Evolutionary conservation across 306 rosid genomes (phyloP).

Genomic region (Vigna hirtella): DNA sequence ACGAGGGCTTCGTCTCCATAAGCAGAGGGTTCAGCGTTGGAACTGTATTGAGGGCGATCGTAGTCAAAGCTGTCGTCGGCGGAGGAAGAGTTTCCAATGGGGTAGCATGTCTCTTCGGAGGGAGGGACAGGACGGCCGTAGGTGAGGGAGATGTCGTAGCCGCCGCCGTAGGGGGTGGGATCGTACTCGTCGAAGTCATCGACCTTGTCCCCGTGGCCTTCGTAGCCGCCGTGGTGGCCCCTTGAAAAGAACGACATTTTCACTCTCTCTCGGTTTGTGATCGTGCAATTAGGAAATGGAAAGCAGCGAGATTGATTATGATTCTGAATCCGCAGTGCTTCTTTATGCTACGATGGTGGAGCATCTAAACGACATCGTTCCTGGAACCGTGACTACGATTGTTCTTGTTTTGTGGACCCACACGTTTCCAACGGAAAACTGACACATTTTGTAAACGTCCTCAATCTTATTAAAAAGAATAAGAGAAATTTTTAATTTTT

Average conservation of each 20-base stretch:
- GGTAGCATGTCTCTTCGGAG: constrained; percentile 72
- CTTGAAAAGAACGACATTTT: constrained; percentile 47
- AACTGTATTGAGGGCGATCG: constrained; percentile 74
- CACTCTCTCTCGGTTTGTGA: neutral
- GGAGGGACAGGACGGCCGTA: constrained; percentile 71
- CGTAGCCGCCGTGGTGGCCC: neutral
- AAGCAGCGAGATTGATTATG: neutral
- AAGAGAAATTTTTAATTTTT: no score
- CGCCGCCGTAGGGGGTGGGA: constrained; percentile 73
- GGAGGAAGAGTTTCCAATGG: constrained; percentile 43
- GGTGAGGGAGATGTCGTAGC: constrained; percentile 58
- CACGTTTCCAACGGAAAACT: neutral
- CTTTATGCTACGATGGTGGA: neutral
- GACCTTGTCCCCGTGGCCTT: neutral
- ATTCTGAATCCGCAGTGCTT: neutral
- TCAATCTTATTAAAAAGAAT: no score
- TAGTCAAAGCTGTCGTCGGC: constrained; percentile 56
- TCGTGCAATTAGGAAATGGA: neutral
- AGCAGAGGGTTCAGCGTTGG: constrained; percentile 70
- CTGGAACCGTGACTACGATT: neutral
- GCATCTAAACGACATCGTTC: neutral
- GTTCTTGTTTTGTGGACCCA: neutral
- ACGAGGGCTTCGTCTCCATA: constrained; percentile 70
- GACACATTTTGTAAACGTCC: neutral
- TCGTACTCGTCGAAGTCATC: constrained; percentile 62